Evolutionary conservation across 768 basidiomycete genomes (phyloP), one percentile per base, ranked within the genome.

Genomic region (Xerocomellus amylosporus): DNA sequence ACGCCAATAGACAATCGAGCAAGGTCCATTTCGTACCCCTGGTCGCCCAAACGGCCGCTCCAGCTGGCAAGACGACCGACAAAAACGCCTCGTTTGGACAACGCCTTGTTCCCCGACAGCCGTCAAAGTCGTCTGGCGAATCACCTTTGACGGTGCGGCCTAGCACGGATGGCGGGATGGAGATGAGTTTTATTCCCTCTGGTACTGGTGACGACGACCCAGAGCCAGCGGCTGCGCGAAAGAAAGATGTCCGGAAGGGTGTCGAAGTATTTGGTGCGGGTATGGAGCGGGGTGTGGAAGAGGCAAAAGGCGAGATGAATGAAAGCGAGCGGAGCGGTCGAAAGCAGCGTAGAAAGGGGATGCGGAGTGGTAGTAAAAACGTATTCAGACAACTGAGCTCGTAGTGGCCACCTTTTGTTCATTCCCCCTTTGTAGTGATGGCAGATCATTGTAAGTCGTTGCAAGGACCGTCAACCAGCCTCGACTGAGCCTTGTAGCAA

Each of bases 311-410:
- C 24, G 78, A 76, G 54, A 68, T 86, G 63, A 79, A 74, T 34
- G 89, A 88, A 58, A 79, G 79, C 55, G 89, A 90, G 47, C 76
- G 86, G 61, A 80, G 78, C 39, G 95, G 96, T n/a, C 77, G 96
- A 71, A 86, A 80, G 33, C 79, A 88, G 36, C 79, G 91, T 63
- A 75, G 95, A 69, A 83, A 83, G 64, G 89, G 85, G 9, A 79
- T 88, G 48, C 79, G 96, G 48, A 97, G 93, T 67, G 96, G 94
- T 30, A 93, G 90, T 69, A 93, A 85, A 75, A 98, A 95, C 71
- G 83, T 81, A 2, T 90, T 93, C 69, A 75, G 84, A 58, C 59
- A 40, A 36, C 13, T 64, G 20, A 55, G 61, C 17, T 67, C 60
- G 17, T 66, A 64, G 43, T 40, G 22, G 12, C 8, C 8, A 17